Evolutionary conservation across 495 filamentous ascomycete species (phyloP).

Genomic region (Trichoderma virens): DNA sequence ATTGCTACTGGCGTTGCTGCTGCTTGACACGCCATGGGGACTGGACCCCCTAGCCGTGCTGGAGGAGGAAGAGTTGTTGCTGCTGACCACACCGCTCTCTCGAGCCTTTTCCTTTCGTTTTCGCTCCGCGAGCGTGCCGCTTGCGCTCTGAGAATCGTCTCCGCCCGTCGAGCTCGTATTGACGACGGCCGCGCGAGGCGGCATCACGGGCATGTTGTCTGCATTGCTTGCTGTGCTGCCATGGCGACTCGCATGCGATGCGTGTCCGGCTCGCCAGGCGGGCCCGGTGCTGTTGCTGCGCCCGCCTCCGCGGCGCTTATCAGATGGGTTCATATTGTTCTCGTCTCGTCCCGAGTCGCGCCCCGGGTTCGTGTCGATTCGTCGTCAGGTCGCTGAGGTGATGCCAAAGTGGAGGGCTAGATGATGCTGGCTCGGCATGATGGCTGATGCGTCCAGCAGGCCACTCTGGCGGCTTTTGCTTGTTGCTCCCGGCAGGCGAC

Average conservation of each 20-base stretch:
- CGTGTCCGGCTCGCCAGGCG: neutral
- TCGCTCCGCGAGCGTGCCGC: neutral
- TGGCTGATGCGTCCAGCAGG: conserved; percentile 3
- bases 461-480: neutral
- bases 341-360: conserved; percentile 12
- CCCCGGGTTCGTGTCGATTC: neutral
- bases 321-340: conserved; percentile 21
- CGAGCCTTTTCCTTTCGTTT: neutral
- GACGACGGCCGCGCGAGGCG: conserved; percentile 10
- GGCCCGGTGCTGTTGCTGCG: conserved; percentile 7
- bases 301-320: conserved; percentile 25
- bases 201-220: conserved; percentile 11
- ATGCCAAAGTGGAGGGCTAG: neutral
- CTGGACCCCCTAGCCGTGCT: too few relatives aligned
- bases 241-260: neutral
- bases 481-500: neutral
- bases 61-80: neutral
- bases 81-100: too few relatives aligned
- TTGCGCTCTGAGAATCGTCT: neutral
- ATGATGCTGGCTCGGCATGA: conserved; percentile 2
- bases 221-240: neutral
- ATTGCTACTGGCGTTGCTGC: too few relatives aligned
- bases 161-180: neutral
- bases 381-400: neutral
- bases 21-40: too few relatives aligned